Base-by-base conservation (phyloP, 768 basidiomycete genomes). In the Leucosporidium scottii region DNA sequence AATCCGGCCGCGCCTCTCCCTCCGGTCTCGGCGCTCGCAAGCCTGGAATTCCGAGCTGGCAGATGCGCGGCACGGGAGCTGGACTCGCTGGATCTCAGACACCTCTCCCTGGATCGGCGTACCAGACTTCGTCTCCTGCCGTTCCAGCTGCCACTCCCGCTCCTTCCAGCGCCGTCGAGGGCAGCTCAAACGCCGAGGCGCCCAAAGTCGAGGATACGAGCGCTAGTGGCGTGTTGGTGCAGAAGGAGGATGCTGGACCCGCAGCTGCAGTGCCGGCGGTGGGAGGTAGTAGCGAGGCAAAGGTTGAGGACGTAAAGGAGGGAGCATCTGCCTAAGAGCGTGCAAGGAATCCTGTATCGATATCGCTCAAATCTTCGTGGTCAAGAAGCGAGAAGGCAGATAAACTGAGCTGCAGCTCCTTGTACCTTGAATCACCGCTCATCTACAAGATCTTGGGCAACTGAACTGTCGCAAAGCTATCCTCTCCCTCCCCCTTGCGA, bases 41-140 rank as follows among this genome's bases (percentile, higher is more conserved):
- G 39, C 77, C 76, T 0, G 72, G 77, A 25, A 92, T 97, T 75
- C 93, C 93, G 4, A 83, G 90, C 10, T 97, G 93, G 93, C 93
- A 97, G 76, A 81, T 96, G 59, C 84, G 86, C 23, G 80, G 81
- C 56, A 61, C 79, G 1, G 60, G 79, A 2, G 72, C 79, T 23
- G 27, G 57, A 20, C 36, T 34, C 20, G 56, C 56, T 31, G 39
- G 39, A 44, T 44, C 39, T 15, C 39, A 44, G 15, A 10, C 7
- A 9, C 39, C 39, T 13, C 39, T 44, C 39, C 39, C 39, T 10
- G 39, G 39, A 10, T 44, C 39, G 39, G 39, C 39, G 39, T 44
- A 44, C 15, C 39, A 44, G 39, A 57, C 31, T 20, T 1, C 12
- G 31, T 75, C 61, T 23, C 47, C 74, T 18, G 47, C 74, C 20